Percentiles rank a stretch among this genome's conserved stretches.
phyloP scores from a whole-genome alignment of 2,329 filamentous ascomycete genomes.

The Penicillium concentricum region DNA sequence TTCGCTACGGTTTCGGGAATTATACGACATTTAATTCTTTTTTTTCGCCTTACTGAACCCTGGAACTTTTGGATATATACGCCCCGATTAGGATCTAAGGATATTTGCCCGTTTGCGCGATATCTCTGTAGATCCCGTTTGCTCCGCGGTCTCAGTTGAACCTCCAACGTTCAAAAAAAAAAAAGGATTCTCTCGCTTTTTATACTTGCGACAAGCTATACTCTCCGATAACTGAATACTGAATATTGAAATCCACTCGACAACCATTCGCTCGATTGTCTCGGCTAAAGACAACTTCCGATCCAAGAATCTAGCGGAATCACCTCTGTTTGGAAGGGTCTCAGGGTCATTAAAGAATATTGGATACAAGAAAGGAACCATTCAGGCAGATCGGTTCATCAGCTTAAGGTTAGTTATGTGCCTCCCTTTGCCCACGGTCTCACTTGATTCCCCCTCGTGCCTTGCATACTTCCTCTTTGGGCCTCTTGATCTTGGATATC shows the following conservation, averaged over 20 bases:
- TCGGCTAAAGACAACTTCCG: conserved; percentile 19
- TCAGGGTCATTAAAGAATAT: conserved; percentile 11
- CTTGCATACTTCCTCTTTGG: conserved; percentile 37
- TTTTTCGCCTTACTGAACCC: conserved; percentile 1
- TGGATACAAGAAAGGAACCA: neutral
- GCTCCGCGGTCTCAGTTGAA: conserved; percentile 8
- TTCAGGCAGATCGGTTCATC: conserved; percentile 11
- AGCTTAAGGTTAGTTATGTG: conserved; percentile 34
- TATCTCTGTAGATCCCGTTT: conserved; percentile 16
- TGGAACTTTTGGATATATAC: neutral
- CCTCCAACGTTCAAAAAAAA: neutral
- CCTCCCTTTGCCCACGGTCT: conserved; percentile 30
- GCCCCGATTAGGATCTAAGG: conserved; percentile 2
- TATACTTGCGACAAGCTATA: neutral
- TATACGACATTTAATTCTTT: conserved; percentile 23
- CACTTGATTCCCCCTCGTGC: conserved; percentile 28
- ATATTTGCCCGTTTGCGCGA: conserved; percentile 17
- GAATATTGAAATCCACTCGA: conserved; percentile 2
- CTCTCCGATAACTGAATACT: neutral
- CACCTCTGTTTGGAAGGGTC: conserved; percentile 21
- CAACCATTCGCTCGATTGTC: conserved; percentile 12
- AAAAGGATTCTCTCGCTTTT: neutral
- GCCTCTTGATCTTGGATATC: conserved; percentile 18
- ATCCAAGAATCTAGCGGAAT: neutral
- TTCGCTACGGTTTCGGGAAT: conserved; percentile 36